These are phyloP conservation scores for Mycena citricolor DNA, from an alignment of 1,284 basidiomycete genomes.

Conservation along the genomic window DNA sequence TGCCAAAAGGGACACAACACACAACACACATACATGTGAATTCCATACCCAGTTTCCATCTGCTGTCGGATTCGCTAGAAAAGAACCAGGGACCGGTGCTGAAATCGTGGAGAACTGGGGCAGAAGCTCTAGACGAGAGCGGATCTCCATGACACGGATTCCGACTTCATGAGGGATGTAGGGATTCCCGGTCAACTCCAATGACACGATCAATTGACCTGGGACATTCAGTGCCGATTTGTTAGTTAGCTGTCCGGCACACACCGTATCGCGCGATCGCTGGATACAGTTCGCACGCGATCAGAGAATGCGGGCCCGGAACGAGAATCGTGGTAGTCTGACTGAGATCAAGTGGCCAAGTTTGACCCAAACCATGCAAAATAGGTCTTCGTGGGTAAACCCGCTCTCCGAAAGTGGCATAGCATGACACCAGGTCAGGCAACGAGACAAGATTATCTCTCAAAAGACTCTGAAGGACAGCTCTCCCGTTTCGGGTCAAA, in stretches of 20 bases:
- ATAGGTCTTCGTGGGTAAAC: neutral
- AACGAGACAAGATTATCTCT: constrained; percentile 10
- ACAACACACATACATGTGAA: neutral
- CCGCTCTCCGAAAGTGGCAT: neutral
- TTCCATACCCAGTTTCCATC: constrained; percentile 9
- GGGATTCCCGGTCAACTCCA: constrained; percentile 12
- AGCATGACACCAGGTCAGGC: constrained; percentile 1
- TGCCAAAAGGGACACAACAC: neutral
- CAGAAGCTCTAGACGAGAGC: neutral
- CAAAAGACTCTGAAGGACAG: constrained; percentile 9
- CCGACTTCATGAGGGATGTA: constrained; percentile 8
- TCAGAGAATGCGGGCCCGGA: constrained; percentile 5
- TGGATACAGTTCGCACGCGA: constrained; percentile 6
- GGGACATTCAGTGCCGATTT: neutral
- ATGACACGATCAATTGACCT: constrained; percentile 6
- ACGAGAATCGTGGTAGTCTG: neutral
- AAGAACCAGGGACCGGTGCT: neutral
- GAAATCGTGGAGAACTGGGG: constrained; percentile 6
- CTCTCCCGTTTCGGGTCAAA: neutral
- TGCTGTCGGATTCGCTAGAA: neutral
- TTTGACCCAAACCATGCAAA: constrained; percentile 10
- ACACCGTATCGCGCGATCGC: constrained; percentile 8
- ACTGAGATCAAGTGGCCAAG: constrained; percentile 7
- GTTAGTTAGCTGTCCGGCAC: neutral
- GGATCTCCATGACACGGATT: constrained; percentile 9